phyloP scores from a whole-genome alignment of 2,329 filamentous ascomycete species.

The Helotiales sp. region DNA sequence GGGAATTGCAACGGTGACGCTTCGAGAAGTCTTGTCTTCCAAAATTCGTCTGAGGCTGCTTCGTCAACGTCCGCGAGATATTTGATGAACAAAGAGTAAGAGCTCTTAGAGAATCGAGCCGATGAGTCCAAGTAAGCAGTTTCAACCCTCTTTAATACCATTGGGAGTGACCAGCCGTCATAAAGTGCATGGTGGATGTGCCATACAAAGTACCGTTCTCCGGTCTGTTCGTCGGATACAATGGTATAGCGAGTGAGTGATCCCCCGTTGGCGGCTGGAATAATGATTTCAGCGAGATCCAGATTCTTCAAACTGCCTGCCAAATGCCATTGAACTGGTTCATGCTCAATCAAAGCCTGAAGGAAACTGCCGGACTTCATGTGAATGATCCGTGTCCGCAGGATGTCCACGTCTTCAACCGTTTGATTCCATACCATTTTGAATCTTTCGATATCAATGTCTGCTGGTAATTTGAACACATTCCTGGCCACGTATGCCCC shows the following conservation, averaged over 20 bases:
- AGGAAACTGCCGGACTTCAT: not conserved
- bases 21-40: not conserved
- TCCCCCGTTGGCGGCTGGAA: not conserved
- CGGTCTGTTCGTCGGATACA: not conserved
- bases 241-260: not conserved
- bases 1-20: not conserved
- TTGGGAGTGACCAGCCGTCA: slow-evolving; percentile 26
- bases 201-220: not conserved
- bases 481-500: slow-evolving; percentile 40
- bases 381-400: not conserved
- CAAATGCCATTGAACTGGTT: not conserved
- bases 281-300: not conserved
- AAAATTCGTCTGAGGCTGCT: not conserved
- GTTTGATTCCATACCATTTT: not conserved
- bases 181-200: slow-evolving; percentile 7
- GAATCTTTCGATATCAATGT: not conserved
- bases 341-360: not conserved
- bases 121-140: slow-evolving; percentile 29
- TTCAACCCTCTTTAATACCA: slow-evolving; percentile 40
- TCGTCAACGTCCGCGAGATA: not conserved
- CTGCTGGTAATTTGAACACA: not conserved
- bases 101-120: not conserved
- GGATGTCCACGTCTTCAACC: not conserved
- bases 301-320: not conserved
- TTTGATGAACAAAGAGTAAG: not conserved